Conservation (phyloP, 2,329 filamentous ascomycete genomes). For the Penicillium frequentans region DNA sequence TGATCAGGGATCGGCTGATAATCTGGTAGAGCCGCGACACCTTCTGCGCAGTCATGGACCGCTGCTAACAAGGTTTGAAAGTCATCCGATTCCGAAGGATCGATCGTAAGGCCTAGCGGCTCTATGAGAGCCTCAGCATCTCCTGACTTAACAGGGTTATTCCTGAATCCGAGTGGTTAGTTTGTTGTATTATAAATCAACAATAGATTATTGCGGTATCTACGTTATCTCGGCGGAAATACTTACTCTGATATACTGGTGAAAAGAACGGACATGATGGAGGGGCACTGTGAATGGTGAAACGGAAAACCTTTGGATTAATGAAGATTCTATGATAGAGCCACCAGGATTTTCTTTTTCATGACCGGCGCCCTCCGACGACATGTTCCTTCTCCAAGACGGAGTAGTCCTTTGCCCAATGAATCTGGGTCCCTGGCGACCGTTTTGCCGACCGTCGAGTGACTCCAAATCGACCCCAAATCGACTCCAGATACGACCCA, state of each 20-base stretch:
- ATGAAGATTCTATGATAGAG: slow-evolving; percentile 7
- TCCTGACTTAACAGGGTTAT: slow-evolving; percentile 44
- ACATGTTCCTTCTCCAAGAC: neutral
- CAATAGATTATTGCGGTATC: neutral
- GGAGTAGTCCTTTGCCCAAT: neutral
- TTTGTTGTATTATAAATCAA: neutral
- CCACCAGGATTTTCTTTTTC: neutral
- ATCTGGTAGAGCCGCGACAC: slow-evolving; percentile 47
- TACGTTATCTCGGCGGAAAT: neutral
- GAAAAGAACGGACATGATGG: slow-evolving; percentile 29
- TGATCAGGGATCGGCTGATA: slow-evolving; percentile 47
- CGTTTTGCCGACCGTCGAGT: neutral
- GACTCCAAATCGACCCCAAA: slow-evolving; percentile 19
- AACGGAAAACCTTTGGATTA: neutral
- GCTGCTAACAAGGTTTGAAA: slow-evolving; percentile 53
- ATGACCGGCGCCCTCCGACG: slow-evolving; percentile 10
- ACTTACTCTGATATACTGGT: slow-evolving; percentile 30
- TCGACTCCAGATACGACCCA: neutral
- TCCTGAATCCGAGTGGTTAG: slow-evolving; percentile 6
- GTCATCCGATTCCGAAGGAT: slow-evolving; percentile 42
- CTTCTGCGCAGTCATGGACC: slow-evolving; percentile 53
- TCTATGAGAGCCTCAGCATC: slow-evolving; percentile 40
- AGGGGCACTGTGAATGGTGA: neutral
- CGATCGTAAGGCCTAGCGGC: slow-evolving; percentile 40
- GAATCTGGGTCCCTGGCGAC: neutral